A percentile compares a stretch with the other conserved stretches of the same genome.
These are phyloP conservation scores for Spinacia oleracea DNA, from an alignment of 179 eudicot genomes.

Conservation along the genomic window DNA sequence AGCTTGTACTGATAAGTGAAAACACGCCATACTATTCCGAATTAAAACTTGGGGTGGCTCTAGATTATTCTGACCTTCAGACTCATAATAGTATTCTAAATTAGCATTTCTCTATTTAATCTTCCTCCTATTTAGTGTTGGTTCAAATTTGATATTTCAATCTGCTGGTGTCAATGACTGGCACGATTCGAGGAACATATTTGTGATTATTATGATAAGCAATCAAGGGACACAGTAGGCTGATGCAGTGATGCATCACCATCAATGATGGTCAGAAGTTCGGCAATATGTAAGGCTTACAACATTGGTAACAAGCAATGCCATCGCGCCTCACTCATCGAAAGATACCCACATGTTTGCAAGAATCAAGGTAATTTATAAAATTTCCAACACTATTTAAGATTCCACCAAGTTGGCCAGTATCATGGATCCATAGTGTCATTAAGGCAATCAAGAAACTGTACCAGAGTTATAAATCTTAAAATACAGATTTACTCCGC, in stretches of 20 bases:
- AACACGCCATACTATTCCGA: background rate
- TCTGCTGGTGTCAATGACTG: background rate
- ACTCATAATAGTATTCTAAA: background rate
- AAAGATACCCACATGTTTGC: background rate
- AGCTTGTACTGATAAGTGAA: background rate
- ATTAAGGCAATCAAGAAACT: background rate
- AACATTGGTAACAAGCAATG: background rate
- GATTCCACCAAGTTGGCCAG: constrained; percentile 1
- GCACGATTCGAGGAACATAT: background rate
- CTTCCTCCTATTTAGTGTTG: background rate
- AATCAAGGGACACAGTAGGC: no score
- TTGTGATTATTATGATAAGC: background rate
- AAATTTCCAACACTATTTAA: background rate
- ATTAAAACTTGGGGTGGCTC: no score
- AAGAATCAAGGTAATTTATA: background rate
- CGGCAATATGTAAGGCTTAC: background rate
- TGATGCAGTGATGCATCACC: background rate
- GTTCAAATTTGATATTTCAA: background rate
- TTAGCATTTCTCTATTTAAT: background rate
- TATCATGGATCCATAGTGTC: constrained; percentile 1
- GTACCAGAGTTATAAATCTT: no score
- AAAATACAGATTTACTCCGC: no score
- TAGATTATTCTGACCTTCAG: background rate
- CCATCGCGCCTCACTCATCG: background rate
- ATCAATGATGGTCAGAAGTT: background rate